Evolutionary conservation across 306 rosid genomes (phyloP).

Genomic region (Cicer yamashitae): DNA sequence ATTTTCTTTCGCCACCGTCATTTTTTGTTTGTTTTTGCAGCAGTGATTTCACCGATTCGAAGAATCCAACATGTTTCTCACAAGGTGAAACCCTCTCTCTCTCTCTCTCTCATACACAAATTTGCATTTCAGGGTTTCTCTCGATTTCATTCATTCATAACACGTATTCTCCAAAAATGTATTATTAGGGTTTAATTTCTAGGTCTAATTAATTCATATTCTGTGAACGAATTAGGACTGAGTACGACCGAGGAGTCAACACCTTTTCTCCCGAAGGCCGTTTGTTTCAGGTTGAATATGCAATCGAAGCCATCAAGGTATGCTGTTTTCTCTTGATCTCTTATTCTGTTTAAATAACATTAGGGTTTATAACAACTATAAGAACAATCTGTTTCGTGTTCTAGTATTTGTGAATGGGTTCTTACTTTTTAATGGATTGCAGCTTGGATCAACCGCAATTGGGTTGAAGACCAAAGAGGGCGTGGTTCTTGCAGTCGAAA

Average conservation of each 20-base stretch:
- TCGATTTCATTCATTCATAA: not conserved
- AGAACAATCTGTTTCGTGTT: not conserved
- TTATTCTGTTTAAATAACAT: not conserved
- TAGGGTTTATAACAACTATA: not conserved
- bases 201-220: constrained; percentile 11
- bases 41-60: constrained; percentile 40
- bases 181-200: constrained; percentile 27
- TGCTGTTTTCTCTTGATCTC: not conserved
- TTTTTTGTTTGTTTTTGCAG: not conserved
- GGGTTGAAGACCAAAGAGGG: constrained; percentile 96
- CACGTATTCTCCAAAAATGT: constrained; percentile 1
- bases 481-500: constrained; percentile 96
- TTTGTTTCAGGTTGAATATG: constrained; percentile 97
- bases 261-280: constrained; percentile 98
- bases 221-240: constrained; percentile 64
- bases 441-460: constrained; percentile 97
- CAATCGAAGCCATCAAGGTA: constrained; percentile 97
- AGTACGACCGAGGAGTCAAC: constrained; percentile 98
- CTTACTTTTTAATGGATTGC: constrained; percentile 34
- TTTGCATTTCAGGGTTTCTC: constrained; percentile 29
- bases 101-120: not conserved
- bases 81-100: constrained; percentile 59
- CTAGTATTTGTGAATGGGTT: not conserved
- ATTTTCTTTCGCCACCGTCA: constrained; percentile 9
- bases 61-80: constrained; percentile 73